Conservation (phyloP, 108 stramenopile species). For the Cylindrotheca fusiformis region DNA sequence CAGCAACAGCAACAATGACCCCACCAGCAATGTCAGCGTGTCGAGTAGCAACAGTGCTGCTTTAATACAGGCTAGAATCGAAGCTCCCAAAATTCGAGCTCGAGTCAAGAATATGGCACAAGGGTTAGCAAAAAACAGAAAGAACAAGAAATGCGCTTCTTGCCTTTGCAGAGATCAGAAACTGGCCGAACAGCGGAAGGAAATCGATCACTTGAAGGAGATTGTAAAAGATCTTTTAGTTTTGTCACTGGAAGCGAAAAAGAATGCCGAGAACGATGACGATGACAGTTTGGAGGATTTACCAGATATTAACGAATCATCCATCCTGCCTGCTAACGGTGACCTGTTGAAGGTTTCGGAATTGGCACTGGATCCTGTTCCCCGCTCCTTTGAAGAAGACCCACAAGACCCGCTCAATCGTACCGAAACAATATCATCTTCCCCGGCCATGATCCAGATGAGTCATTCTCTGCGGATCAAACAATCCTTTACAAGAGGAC, state of each 20-base stretch:
- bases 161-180: neutral
- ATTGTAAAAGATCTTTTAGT: neutral
- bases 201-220: neutral
- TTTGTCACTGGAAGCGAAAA: neutral
- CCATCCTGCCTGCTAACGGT: neutral
- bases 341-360: neutral
- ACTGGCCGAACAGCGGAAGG: neutral
- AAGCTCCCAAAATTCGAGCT: too few relatives aligned
- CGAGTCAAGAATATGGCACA: too few relatives aligned
- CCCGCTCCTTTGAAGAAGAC: neutral
- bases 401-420: neutral
- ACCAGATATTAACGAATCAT: neutral
- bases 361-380: neutral
- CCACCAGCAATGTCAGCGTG: too few relatives aligned
- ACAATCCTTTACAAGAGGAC: neutral
- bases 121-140: slow-evolving; percentile 1
- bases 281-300: neutral
- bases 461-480: neutral
- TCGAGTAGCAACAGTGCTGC: too few relatives aligned
- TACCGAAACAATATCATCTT: neutral
- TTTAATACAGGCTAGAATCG: too few relatives aligned
- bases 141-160: neutral
- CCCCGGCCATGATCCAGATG: neutral
- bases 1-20: too few relatives aligned
- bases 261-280: neutral